These are phyloP conservation scores for Sarcomyxa edulis DNA, from an alignment of 768 basidiomycete genomes.

Conservation along the genomic window DNA sequence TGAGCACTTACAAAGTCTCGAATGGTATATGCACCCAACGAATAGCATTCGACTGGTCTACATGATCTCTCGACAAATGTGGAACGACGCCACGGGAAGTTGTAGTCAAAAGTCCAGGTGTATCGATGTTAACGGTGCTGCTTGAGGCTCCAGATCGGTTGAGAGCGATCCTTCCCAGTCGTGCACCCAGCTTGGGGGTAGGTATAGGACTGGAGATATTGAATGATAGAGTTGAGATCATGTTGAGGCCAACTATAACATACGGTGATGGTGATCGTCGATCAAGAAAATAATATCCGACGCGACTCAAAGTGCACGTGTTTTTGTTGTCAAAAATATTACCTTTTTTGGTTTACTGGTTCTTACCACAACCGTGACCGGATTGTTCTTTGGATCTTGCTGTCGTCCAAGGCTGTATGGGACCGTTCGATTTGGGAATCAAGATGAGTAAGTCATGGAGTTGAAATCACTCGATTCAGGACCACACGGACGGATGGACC, in stretches of 20 bases:
- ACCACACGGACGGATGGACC: too few relatives aligned
- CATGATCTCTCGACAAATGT: slow-evolving; percentile 67
- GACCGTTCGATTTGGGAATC: too few relatives aligned
- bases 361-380: too few relatives aligned
- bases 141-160: slow-evolving; percentile 14
- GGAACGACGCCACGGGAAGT: slow-evolving; percentile 74
- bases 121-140: slow-evolving; percentile 35
- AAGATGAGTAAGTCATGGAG: too few relatives aligned
- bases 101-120: slow-evolving; percentile 55
- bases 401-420: too few relatives aligned
- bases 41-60: slow-evolving; percentile 38
- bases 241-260: slow-evolving; percentile 34
- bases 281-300: too few relatives aligned
- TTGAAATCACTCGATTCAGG: too few relatives aligned
- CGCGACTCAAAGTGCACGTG: too few relatives aligned
- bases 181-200: slow-evolving; percentile 19
- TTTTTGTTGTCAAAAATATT: too few relatives aligned
- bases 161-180: slow-evolving; percentile 27
- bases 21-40: slow-evolving; percentile 69
- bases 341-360: too few relatives aligned
- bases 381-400: too few relatives aligned
- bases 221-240: neutral
- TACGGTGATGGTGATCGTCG: too few relatives aligned
- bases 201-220: neutral
- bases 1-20: slow-evolving; percentile 68